phyloP scores from a whole-genome alignment of 306 rosid species.

The Quercus glauca region DNA sequence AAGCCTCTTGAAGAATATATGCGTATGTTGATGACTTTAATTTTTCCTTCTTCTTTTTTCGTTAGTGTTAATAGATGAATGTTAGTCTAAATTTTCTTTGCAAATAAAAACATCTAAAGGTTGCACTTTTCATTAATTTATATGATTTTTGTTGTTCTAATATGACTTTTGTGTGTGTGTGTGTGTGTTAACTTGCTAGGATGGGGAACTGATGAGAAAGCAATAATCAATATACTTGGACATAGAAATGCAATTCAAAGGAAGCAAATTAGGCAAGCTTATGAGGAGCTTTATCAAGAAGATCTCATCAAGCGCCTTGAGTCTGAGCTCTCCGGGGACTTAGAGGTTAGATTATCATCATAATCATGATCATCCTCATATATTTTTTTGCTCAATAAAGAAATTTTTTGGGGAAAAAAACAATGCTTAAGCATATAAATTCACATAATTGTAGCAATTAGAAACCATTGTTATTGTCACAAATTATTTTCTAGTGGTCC shows the following conservation, averaged over 20 bases:
- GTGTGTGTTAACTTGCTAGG: conserved; percentile 29
- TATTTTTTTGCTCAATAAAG: neutral
- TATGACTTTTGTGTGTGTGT: too few relatives aligned
- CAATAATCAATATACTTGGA: conserved; percentile 50
- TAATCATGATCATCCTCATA: too few relatives aligned
- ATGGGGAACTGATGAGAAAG: conserved; percentile 87
- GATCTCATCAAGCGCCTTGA: conserved; percentile 89
- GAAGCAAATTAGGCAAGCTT: conserved; percentile 62
- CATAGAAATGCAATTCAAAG: conserved; percentile 65
- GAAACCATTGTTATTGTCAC: too few relatives aligned
- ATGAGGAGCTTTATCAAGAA: conserved; percentile 57
- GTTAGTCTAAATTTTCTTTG: too few relatives aligned
- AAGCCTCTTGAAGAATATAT: neutral
- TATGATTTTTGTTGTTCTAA: too few relatives aligned
- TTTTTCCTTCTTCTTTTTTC: neutral
- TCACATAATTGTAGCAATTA: neutral
- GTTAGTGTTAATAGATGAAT: neutral
- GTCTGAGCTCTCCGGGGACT: conserved; percentile 71
- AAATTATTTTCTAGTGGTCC: too few relatives aligned
- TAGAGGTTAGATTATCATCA: conserved; percentile 49
- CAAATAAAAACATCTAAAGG: too few relatives aligned
- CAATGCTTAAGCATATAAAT: neutral
- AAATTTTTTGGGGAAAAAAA: neutral
- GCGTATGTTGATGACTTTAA: neutral
- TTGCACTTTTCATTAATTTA: too few relatives aligned